These are phyloP conservation scores for Castanospermum australe DNA, from an alignment of 306 rosid genomes.

Conservation along the genomic window DNA sequence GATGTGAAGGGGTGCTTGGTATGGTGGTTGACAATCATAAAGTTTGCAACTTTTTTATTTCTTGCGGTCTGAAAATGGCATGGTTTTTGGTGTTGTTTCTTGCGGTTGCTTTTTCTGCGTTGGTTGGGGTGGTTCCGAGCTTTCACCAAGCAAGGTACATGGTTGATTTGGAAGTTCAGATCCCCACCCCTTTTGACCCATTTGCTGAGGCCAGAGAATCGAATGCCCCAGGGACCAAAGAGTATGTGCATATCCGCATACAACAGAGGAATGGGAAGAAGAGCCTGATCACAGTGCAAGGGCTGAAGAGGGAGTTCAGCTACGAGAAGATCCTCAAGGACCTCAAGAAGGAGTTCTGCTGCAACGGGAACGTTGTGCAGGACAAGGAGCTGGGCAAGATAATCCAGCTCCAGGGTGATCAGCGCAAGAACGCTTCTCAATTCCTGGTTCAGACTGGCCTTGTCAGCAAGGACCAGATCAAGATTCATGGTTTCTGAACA, in stretches of 20 bases:
- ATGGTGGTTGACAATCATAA: background rate
- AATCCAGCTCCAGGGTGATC: slow-evolving; percentile 69
- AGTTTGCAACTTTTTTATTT: background rate
- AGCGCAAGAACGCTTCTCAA: slow-evolving; percentile 56
- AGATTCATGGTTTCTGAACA: slow-evolving; percentile 58
- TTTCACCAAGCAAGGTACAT: slow-evolving; percentile 45
- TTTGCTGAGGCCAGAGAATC: slow-evolving; percentile 63
- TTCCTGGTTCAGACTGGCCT: slow-evolving; percentile 53
- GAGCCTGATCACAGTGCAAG: slow-evolving; percentile 78
- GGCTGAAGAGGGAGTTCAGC: slow-evolving; percentile 64
- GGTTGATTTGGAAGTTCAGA: slow-evolving; percentile 59
- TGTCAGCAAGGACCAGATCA: slow-evolving; percentile 47
- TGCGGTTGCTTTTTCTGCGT: background rate
- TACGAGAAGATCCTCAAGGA: slow-evolving; percentile 78
- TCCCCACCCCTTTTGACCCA: slow-evolving; percentile 60
- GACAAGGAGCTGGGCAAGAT: slow-evolving; percentile 61
- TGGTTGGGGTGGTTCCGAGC: background rate
- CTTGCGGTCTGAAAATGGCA: background rate
- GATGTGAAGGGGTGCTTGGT: background rate
- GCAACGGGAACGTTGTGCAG: slow-evolving; percentile 64
- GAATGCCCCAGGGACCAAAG: slow-evolving; percentile 68
- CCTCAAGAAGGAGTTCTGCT: slow-evolving; percentile 74
- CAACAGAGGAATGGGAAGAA: slow-evolving; percentile 84
- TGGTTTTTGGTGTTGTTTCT: background rate
- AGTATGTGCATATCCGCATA: slow-evolving; percentile 70